Percentiles rank a stretch among this genome's conserved stretches.
Conservation (phyloP, 2,329 filamentous ascomycete genomes). For the Elsinoe fawcettii region DNA sequence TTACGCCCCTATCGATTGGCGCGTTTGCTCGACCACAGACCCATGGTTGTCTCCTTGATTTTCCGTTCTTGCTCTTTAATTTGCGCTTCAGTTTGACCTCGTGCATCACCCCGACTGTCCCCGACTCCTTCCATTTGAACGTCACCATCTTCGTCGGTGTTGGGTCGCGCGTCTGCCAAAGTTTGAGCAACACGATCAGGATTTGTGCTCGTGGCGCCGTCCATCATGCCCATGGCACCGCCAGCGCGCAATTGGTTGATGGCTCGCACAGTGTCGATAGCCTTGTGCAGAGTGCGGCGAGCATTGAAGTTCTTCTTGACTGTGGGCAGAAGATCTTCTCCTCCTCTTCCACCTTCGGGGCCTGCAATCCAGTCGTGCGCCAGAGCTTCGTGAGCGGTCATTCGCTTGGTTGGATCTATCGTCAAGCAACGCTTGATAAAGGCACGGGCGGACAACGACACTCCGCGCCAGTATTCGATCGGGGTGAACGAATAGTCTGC, state of each 20-base stretch:
- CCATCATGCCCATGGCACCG: slow-evolving; percentile 51
- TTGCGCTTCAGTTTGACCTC: slow-evolving; percentile 43
- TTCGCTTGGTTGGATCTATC: slow-evolving; percentile 75
- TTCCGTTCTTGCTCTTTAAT: slow-evolving; percentile 31
- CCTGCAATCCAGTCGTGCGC: slow-evolving; percentile 58
- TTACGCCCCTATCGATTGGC: background rate
- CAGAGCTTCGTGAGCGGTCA: slow-evolving; percentile 77
- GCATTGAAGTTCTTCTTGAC: slow-evolving; percentile 67
- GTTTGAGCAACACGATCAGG: slow-evolving; percentile 32
- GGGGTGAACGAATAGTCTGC: slow-evolving; percentile 96
- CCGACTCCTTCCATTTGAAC: slow-evolving; percentile 39
- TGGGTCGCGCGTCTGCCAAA: slow-evolving; percentile 19
- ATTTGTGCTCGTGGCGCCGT: slow-evolving; percentile 51
- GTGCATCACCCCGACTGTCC: slow-evolving; percentile 51
- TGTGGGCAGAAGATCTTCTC: slow-evolving; percentile 53
- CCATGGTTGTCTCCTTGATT: slow-evolving; percentile 53
- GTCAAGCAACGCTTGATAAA: slow-evolving; percentile 91
- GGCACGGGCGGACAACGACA: slow-evolving; percentile 73
- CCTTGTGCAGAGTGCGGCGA: slow-evolving; percentile 55
- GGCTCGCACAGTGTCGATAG: slow-evolving; percentile 59
- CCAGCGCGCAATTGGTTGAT: slow-evolving; percentile 61
- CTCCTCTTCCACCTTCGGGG: slow-evolving; percentile 40
- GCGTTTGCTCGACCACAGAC: slow-evolving; percentile 42
- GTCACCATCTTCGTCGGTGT: slow-evolving; percentile 22
- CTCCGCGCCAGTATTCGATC: slow-evolving; percentile 90